Evolutionary conservation across 345 rosid species (phyloP), one percentile per base, ranked within the genome.

Genomic region (Barbarea vulgaris): DNA sequence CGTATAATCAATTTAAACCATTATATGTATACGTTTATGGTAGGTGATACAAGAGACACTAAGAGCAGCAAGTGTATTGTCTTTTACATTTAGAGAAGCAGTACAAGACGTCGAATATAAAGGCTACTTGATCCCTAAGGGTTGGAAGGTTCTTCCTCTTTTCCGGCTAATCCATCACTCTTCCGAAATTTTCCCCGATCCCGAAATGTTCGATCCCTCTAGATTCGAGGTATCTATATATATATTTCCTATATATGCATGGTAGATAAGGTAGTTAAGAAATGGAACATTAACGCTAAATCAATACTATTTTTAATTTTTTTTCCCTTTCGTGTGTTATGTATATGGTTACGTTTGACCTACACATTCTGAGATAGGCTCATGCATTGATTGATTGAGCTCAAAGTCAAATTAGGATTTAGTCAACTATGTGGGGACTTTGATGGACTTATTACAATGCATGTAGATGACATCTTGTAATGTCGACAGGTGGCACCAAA

Each of bases 11-110:
- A 22, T 25, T 33, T n/a, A n/a, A n/a, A n/a, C n/a, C 3, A 39
- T 46, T 34, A 1, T 47, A 25, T 31, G 9, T 17, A 27, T 51
- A 52, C 46, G 14, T 54, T 47, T 67, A 14, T 37, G 52, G 51
- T 79, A 91, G 97, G 98, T 94, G 79, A 94, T 94, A 72, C 98
- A 91, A 83, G 98, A 94, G 77, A 94, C 98, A n/a, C 56, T 88
- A 44, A 87, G 98, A 79, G 84, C 78, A 64, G 96, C 98, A 68
- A 91, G 96, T 61, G 85, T 94, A 71, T 72, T 94, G 25, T 94
- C 97, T 10, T 94, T 94, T 78, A 88, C 95, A n/a, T 94, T 88
- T 70, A 85, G 98, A 76, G 98, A 91, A 80, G 93, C 96, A 25
- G 98, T 88, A 0, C 50, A 94, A 77, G 98, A 94, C 59, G 91